Base-by-base conservation (phyloP, 179 eudicot genomes). In the Beta corolliflora region DNA sequence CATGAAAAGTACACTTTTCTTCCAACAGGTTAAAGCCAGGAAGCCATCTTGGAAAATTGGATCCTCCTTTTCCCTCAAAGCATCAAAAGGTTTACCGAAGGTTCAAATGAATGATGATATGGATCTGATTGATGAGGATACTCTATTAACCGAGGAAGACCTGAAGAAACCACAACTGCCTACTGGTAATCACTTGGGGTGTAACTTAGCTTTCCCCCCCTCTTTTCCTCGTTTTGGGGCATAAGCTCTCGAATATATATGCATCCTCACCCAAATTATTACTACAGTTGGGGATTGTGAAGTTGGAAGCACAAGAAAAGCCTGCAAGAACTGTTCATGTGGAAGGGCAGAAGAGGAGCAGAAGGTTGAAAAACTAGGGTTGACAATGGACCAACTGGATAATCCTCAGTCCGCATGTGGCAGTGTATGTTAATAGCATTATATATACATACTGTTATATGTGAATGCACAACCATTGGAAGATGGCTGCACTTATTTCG, bases 281-380 rank as follows among this genome's bases (percentile, higher is more conserved):
- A 11, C 50, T 84, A 77, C 91, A 89, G 93, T 81, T 54, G 93
- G 89, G 58, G 99, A 96, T 83, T 96, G 99, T 82, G 99, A 94
- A 89, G 96, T 94, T 84, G 98, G 91, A 84, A 88, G 83, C 81
- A 90, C 94, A 48, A 89, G 88, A 86, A 94, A 92, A 86, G 99
- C 99, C 76, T 96, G 98, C 93, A 96, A 96, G 89, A 92, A 96
- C 76, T 96, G 99, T 81, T 82, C 86, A 48, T 96, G 99, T 87
- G 99, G 99, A 83, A 85, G 99, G 84, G 99, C 97, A 48, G 99
- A 92, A 89, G 96, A 79, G 66, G 99, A 94, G 86, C 89, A 91
- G 83, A 94, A 96, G 86, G 96, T 91, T 66, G 89, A 74, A 60
- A 93, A 91, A 84, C 85, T 94, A 61, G 98, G 89, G 59, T 83